Evolutionary conservation across 2,329 filamentous ascomycete genomes (phyloP).

Genomic region (Dothistroma pini): DNA sequence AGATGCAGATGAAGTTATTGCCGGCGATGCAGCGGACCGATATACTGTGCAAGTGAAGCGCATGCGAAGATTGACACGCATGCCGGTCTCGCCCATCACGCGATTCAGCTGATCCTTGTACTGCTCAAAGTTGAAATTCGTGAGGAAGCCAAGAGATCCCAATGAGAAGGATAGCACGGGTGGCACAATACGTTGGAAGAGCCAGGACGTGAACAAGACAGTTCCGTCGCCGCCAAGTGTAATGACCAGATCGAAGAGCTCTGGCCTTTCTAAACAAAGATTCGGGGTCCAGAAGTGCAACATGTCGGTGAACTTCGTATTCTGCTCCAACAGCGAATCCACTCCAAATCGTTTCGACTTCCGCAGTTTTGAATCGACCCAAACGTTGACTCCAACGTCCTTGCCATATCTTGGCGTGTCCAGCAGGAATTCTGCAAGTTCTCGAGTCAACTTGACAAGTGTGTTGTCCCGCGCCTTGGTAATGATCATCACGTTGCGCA

Average conservation of each 20-base stretch:
- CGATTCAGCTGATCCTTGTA: slow-evolving; percentile 84
- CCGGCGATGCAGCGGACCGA: slow-evolving; percentile 52
- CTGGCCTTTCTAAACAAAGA: slow-evolving; percentile 87
- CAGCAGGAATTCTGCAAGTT: slow-evolving; percentile 84
- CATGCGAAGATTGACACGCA: slow-evolving; percentile 98
- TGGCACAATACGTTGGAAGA: slow-evolving; percentile 86
- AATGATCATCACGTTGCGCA: slow-evolving; percentile 95
- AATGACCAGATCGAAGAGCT: slow-evolving; percentile 91
- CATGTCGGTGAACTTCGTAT: slow-evolving; percentile 75
- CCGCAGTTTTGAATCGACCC: slow-evolving; percentile 92
- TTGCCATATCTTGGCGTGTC: slow-evolving; percentile 84
- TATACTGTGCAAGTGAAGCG: slow-evolving; percentile 98
- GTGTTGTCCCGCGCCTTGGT: slow-evolving; percentile 96
- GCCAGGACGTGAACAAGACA: slow-evolving; percentile 82
- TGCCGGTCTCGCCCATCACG: slow-evolving; percentile 90
- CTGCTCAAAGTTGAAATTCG: slow-evolving; percentile 79
- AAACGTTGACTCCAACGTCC: slow-evolving; percentile 90
- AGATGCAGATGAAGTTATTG: slow-evolving; percentile 26
- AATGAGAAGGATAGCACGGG: slow-evolving; percentile 81
- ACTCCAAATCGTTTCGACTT: slow-evolving; percentile 85
- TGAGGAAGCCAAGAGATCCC: slow-evolving; percentile 82
- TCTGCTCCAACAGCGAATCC: slow-evolving; percentile 64
- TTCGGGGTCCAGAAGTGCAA: slow-evolving; percentile 96
- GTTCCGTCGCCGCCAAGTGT: slow-evolving; percentile 85
- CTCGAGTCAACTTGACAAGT: slow-evolving; percentile 81